Percentiles rank a stretch among this genome's conserved stretches.
phyloP scores from a whole-genome alignment of 257 asterid genomes.

The Orobanche coerulescens region DNA sequence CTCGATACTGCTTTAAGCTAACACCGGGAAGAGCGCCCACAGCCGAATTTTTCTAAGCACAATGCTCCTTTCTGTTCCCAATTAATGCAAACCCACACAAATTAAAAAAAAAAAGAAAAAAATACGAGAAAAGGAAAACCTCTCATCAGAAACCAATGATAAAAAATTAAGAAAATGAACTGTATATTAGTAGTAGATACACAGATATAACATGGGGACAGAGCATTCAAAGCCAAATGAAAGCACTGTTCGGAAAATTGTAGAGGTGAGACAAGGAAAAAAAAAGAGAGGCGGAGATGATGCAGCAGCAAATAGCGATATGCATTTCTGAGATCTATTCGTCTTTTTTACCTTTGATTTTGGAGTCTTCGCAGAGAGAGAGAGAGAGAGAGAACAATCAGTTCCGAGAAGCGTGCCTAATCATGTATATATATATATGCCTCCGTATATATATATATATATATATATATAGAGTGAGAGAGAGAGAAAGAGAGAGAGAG shows the following conservation, averaged over 20 bases:
- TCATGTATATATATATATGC: not conserved
- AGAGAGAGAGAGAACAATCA: constrained; percentile 26
- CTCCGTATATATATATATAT: too few species aligned
- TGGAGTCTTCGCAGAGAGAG: constrained; percentile 9
- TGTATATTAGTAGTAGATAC: not conserved
- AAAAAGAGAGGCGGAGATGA: constrained; percentile 17
- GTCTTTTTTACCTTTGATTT: constrained; percentile 30
- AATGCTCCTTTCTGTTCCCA: constrained; percentile 20
- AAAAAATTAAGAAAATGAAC: constrained; percentile 17
- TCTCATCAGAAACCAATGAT: constrained; percentile 18
- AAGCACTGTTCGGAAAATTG: constrained; percentile 2
- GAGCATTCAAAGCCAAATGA: constrained; percentile 25
- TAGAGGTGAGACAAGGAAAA: constrained; percentile 25
- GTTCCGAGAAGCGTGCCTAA: constrained; percentile 36
- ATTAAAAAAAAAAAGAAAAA: not conserved
- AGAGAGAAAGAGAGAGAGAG: too few species aligned
- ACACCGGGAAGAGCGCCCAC: constrained; percentile 36
- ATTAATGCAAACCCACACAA: constrained; percentile 25
- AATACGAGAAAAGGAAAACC: constrained; percentile 20
- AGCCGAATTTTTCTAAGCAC: constrained; percentile 29
- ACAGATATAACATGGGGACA: constrained; percentile 18
- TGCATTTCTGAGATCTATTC: constrained; percentile 15
- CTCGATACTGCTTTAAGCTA: constrained; percentile 35
- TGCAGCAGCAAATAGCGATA: constrained; percentile 20
- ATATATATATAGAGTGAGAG: too few species aligned